These are phyloP conservation scores for Cnidoscolus chayamansa DNA, from an alignment of 441 rosid species.

Conservation along the genomic window DNA sequence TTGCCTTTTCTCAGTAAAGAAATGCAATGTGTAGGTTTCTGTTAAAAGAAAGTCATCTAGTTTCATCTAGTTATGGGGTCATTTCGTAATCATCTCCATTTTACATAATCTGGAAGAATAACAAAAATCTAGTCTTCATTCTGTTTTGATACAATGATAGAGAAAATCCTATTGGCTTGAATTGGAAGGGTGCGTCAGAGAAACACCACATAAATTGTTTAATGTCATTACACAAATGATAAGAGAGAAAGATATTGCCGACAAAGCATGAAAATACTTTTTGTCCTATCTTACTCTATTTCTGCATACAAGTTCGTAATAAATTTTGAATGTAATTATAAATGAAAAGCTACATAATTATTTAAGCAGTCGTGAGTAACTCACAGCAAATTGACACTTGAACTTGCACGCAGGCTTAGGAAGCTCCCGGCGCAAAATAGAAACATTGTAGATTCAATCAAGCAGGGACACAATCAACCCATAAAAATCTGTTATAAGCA, in stretches of 20 bases:
- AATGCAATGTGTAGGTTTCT: conserved; percentile 21
- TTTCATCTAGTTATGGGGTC: too few relatives aligned
- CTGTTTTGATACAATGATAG: conserved; percentile 27
- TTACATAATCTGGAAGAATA: conserved; percentile 21
- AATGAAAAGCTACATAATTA: too few relatives aligned
- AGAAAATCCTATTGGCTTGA: conserved; percentile 25
- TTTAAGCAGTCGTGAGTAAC: too few relatives aligned
- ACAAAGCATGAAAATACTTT: conserved; percentile 43
- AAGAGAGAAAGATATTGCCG: conserved; percentile 37
- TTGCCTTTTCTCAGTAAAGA: neutral
- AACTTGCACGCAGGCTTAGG: too few relatives aligned
- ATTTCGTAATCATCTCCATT: conserved; percentile 19
- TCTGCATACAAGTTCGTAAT: conserved; percentile 3
- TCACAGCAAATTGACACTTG: too few relatives aligned
- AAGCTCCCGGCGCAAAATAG: too few relatives aligned
- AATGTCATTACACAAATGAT: neutral
- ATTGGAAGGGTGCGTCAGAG: conserved; percentile 22
- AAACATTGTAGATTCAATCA: too few relatives aligned
- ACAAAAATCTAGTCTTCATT: conserved; percentile 17
- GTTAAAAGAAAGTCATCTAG: conserved; percentile 3
- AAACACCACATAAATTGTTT: neutral
- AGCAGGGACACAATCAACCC: too few relatives aligned
- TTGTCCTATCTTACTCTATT: conserved; percentile 30
- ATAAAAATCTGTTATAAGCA: too few relatives aligned
- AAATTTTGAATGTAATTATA: too few relatives aligned